Base-by-base conservation (phyloP, 805 yeast species). In the Kluyveromyces dobzhanskii region DNA sequence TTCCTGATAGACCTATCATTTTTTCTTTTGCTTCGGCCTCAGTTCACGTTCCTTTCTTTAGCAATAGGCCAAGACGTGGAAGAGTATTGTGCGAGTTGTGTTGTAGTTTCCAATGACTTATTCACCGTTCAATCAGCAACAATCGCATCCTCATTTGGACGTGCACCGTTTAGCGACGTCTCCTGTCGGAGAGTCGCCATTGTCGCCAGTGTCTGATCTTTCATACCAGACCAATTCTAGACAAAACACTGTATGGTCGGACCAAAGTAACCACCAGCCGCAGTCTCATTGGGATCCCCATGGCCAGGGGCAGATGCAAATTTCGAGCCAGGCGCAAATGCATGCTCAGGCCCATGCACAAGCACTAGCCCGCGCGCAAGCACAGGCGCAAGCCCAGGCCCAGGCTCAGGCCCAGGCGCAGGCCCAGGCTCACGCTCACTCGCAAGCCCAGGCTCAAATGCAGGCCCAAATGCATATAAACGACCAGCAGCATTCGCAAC, bases 291-390 rank as follows among this genome's bases (percentile, higher is more conserved):
- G 24, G 24, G 24, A 21, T 21, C 24, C 32, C 4, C 32, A 30
- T 9, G 32, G 19, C 14, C 32, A 30, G 32, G 32, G 19, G 4
- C 32, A 30, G 17, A 17, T 17, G 16, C 47, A 42, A 30, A 46
- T 37, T 28, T 37, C 31, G 13, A 44, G 30, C 24, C 35, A 24
- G 13, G 16, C 13, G 21, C 45, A 44, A 19, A 34, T 46, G 43
- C 37, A 61, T 56, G 42, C 64, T 61, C 38, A 67, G 60, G 25
- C 68, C 61, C 44, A 54, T 61, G 24, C 43, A 51, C 45, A 56
- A 59, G 43, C 64, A 61, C 68, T 57, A 65, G 44, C 67, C 58
- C 53, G 69, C 38, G 60, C 51, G 38, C 50, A 52, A 42, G 61
- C 50, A 38, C 59, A 49, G 11, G 41, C 41, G 30, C 50, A 32